phyloP scores from a whole-genome alignment of 306 rosid genomes.

The Amphicarpaea edgeworthii region DNA sequence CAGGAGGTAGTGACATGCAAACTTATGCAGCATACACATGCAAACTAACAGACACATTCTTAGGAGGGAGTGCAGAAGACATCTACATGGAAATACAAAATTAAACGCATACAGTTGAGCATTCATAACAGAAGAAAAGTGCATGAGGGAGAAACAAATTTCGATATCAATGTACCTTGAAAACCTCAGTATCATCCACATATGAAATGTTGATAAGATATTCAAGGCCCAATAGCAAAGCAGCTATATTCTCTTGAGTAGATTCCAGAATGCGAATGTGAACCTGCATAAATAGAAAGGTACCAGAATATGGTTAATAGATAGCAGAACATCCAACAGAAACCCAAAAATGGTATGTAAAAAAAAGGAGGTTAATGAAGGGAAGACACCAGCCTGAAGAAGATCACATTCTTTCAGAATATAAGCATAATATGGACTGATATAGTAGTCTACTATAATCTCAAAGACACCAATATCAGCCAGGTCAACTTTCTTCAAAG shows the following conservation, averaged over 20 bases:
- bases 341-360: neutral
- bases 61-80: neutral
- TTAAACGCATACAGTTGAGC: neutral
- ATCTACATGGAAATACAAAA: neutral
- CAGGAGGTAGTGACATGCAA: constrained; percentile 8
- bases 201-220: constrained; percentile 93
- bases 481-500: constrained; percentile 5
- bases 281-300: constrained; percentile 54
- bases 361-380: neutral
- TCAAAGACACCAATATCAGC: constrained; percentile 11
- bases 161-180: constrained; percentile 65
- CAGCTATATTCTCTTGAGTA: constrained; percentile 76
- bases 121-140: neutral
- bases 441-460: constrained; percentile 9
- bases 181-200: constrained; percentile 96
- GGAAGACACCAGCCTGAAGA: neutral
- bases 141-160: neutral
- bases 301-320: neutral
- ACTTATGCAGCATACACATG: constrained; percentile 7
- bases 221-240: constrained; percentile 89
- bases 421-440: neutral
- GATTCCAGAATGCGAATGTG: constrained; percentile 86
- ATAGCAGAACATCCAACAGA: constrained; percentile 10
- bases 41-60: neutral
- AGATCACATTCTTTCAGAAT: neutral